Base-by-base conservation (phyloP, 768 basidiomycete species). In the Boletellus ananiceps region DNA sequence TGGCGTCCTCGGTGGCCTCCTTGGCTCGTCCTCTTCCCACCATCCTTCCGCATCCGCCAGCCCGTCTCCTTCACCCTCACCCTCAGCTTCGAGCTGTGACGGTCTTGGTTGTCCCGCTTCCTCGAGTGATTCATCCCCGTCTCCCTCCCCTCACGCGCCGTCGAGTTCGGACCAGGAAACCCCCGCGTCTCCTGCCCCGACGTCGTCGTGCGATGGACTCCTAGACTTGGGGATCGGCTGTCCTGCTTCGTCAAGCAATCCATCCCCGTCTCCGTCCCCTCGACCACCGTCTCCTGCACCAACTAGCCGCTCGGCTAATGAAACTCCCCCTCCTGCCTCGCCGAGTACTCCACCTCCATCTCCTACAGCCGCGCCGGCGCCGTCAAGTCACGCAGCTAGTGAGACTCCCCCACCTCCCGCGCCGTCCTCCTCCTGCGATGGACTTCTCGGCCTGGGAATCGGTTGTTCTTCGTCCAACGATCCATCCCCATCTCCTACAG, bases 161-260 rank as follows among this genome's bases (percentile, higher is more conserved):
- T 25, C 44, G 6, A 36, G 21, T 5, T 16, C 27, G 13, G 4
- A 27, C 3, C 31, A 27, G 5, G 29, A 29, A 29, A 29, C 29
- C n/a, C 47, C 0, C 25, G 12, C 29, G 16, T 38, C 37, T 25
- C 13, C 21, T 21, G 39, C 43, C 5, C 43, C 50, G 11, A 49
- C 54, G 3, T 19, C 54, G 4, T 47, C 45, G 15, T 57, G 55
- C 29, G 19, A 27, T 15, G 57, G 51, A 7, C 21, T 59, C 0
- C 34, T 58, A 13, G 58, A 51, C n/a, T 15, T 55, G 0, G 53
- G 50, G 0, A 25, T 54, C 15, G 57, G 51, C 13, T 57, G 56
- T 25, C 19, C 50, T 16, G 11, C 40, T 27, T 6, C 47, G 3
- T 27, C 46, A 38, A 40, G 13, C 13, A 32, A 18, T 8, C 21